These are phyloP conservation scores for Verbascum thapsus DNA, from an alignment of 257 asterid species.

Conservation along the genomic window DNA sequence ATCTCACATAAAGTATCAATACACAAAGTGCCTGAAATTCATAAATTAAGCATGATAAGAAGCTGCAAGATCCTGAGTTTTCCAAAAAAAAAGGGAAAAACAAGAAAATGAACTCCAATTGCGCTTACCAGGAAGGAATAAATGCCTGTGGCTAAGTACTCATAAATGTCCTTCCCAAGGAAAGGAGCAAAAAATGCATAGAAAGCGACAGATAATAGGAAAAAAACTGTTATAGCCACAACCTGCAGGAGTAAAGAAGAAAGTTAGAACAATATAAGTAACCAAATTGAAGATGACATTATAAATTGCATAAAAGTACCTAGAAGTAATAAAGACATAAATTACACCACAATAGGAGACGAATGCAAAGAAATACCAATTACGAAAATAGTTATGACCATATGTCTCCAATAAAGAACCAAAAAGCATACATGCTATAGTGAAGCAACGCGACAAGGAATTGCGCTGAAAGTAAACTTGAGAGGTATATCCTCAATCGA, in stretches of 20 bases:
- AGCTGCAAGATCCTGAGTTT: slow-evolving; percentile 7
- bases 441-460: background rate
- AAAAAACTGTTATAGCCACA: slow-evolving; percentile 94
- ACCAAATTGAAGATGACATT: background rate
- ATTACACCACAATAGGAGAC: background rate
- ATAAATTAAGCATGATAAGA: slow-evolving; percentile 28
- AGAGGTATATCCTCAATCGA: background rate
- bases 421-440: too few relatives aligned
- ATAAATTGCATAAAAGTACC: slow-evolving; percentile 14
- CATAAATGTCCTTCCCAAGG: slow-evolving; percentile 84
- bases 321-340: slow-evolving; percentile 13
- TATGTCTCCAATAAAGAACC: background rate
- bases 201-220: slow-evolving; percentile 88
- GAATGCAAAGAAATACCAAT: background rate
- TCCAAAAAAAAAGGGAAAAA: slow-evolving; percentile 16
- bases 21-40: slow-evolving; percentile 71
- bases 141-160: slow-evolving; percentile 78
- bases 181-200: slow-evolving; percentile 98
- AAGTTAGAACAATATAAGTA: slow-evolving; percentile 18
- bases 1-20: slow-evolving; percentile 77
- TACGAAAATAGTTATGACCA: background rate
- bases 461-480: background rate
- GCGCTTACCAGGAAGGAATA: slow-evolving; percentile 86
- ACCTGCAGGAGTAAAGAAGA: slow-evolving; percentile 55
- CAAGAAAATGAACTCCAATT: slow-evolving; percentile 22